These are phyloP conservation scores for Laburnicola sp. DNA, from an alignment of 2,329 filamentous ascomycete genomes.

Conservation along the genomic window DNA sequence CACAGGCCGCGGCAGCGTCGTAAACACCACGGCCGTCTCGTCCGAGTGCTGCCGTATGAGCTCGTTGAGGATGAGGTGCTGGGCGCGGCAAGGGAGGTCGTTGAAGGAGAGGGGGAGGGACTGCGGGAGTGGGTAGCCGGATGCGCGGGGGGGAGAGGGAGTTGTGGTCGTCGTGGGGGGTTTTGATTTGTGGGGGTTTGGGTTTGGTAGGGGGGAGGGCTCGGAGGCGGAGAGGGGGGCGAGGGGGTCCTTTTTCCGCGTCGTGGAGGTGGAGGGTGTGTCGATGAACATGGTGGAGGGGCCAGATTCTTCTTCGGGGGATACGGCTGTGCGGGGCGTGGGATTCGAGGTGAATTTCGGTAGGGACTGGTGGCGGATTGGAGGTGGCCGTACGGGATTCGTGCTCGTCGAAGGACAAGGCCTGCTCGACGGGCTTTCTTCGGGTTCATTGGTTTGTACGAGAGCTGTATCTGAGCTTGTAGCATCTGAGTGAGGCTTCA, in stretches of 20 bases:
- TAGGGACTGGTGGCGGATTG: slow-evolving; percentile 60
- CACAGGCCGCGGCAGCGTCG: slow-evolving; percentile 77
- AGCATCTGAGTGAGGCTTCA: slow-evolving; percentile 29
- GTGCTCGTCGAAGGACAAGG: slow-evolving; percentile 25
- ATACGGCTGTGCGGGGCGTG: slow-evolving; percentile 70
- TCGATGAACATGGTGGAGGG: slow-evolving; percentile 77
- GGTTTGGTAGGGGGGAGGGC: slow-evolving; percentile 5
- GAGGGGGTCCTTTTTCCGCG: slow-evolving; percentile 26
- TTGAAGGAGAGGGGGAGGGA: slow-evolving; percentile 78
- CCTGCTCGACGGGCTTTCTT: slow-evolving; percentile 23
- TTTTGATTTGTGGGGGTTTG: background rate
- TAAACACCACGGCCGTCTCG: slow-evolving; percentile 75
- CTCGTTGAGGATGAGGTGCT: slow-evolving; percentile 86
- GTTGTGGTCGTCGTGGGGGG: background rate
- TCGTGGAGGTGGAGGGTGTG: slow-evolving; percentile 29
- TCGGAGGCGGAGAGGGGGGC: slow-evolving; percentile 9
- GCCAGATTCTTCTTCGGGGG: slow-evolving; percentile 63
- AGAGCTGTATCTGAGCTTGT: slow-evolving; percentile 36
- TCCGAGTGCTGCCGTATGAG: slow-evolving; percentile 61
- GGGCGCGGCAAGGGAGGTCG: slow-evolving; percentile 79
- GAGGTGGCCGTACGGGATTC: slow-evolving; percentile 48
- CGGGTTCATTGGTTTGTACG: slow-evolving; percentile 4
- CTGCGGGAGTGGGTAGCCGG: slow-evolving; percentile 60
- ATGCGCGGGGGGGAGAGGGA: slow-evolving; percentile 22
- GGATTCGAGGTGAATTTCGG: slow-evolving; percentile 73